Evolutionary conservation across 257 asterid species (phyloP).

Genomic region (Nicotiana otophora): DNA sequence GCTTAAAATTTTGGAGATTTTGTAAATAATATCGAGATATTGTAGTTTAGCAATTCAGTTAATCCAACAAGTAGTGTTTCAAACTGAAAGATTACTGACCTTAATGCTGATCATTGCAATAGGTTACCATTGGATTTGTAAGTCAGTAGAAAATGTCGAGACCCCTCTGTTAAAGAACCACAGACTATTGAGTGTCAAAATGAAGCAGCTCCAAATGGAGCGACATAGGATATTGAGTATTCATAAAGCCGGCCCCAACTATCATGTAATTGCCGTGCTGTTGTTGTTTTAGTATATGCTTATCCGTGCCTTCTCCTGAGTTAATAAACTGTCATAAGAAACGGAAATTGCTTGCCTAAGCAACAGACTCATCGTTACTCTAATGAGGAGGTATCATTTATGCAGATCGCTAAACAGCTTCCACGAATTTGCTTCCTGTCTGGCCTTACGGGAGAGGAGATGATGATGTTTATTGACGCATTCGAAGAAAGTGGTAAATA

Average conservation of each 20-base stretch:
- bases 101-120: neutral
- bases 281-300: neutral
- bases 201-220: neutral
- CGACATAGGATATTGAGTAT: neutral
- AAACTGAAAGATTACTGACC: neutral
- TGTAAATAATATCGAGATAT: neutral
- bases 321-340: neutral
- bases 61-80: neutral
- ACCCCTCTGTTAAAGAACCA: neutral
- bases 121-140: neutral
- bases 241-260: neutral
- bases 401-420: conserved; percentile 69
- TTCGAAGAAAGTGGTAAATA: conserved; percentile 76
- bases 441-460: conserved; percentile 96
- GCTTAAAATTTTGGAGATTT: too few species aligned
- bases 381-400: conserved; percentile 2
- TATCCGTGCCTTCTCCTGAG: neutral
- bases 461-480: conserved; percentile 94
- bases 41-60: neutral
- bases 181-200: neutral
- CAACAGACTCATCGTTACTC: neutral
- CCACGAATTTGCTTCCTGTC: conserved; percentile 91
- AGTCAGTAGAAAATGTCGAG: neutral
- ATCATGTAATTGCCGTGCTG: neutral
- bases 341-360: neutral